Base-by-base conservation (phyloP, 352 stramenopile species). In the Phytophthora tentaculata region DNA sequence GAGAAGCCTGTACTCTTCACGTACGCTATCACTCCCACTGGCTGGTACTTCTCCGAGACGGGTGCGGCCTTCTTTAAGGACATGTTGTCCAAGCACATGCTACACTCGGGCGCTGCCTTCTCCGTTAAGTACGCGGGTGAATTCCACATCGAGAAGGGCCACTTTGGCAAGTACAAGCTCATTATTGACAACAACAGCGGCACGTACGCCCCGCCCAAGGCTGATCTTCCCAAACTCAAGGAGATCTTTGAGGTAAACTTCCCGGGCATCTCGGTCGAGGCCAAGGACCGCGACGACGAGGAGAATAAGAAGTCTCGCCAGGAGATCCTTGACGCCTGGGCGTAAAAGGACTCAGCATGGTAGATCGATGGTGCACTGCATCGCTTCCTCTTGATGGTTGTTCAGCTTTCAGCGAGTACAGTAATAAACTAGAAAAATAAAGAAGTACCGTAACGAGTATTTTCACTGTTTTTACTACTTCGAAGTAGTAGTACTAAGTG, bases 61-160 rank as follows among this genome's bases (percentile, higher is more conserved):
- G 74, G 74, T 1, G 74, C 74, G 1, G 29, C 74, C 9, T 81
- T 81, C 64, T 79, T 81, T 23, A 81, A 81, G 59, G 74, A 81
- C 63, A 81, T 81, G 59, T 55, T 81, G 29, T 81, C 74, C 14
- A 81, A 81, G 67, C 74, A 81, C 56, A 79, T 81, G 74, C 52
- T 81, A 47, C 74, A 79, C 52, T 73, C 70, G 0, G 47, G 67
- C 2, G 67, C 70, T 3, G 48, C 48, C 10, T 77, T 76, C 48
- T 69, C 60, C 0, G 74, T 81, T 55, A 80, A 73, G 45, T 80
- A 73, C 23, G 69, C 74, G 0, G 74, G 74, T 6, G 74, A 81
- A 44, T 81, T 81, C 53, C 67, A 64, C 59, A 69, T 81, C 49
- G 59, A 76, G 16, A 67, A 76, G 54, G 51, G 35, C 0, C 62